Conservation (phyloP, 2,329 filamentous ascomycete species). For the Helotiales sp. region DNA sequence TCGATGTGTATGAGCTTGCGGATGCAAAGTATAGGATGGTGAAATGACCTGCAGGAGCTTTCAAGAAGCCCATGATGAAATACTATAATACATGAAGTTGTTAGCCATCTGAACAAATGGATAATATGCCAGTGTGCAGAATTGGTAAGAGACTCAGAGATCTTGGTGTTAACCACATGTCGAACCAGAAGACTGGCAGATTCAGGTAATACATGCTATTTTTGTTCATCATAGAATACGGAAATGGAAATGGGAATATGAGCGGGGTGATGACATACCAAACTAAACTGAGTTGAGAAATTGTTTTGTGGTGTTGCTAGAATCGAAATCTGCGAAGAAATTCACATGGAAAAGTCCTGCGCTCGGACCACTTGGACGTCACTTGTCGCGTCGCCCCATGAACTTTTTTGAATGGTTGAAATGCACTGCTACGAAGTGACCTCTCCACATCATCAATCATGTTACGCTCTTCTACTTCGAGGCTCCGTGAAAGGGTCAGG, state of each 20-base stretch:
- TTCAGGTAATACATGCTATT: slow-evolving; percentile 46
- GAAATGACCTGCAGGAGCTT: slow-evolving; percentile 57
- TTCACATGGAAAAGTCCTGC: background rate
- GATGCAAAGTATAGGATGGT: slow-evolving; percentile 81
- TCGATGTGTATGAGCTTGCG: slow-evolving; percentile 70
- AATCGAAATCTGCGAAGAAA: background rate
- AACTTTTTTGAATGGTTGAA: slow-evolving; percentile 2
- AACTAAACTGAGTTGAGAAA: background rate
- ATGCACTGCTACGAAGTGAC: background rate
- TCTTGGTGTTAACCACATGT: slow-evolving; percentile 64
- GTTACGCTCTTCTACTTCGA: slow-evolving; percentile 20
- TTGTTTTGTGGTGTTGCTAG: background rate
- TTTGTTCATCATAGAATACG: slow-evolving; percentile 36
- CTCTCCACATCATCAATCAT: slow-evolving; percentile 15
- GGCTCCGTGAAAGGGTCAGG: slow-evolving; percentile 7
- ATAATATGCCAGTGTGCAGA: background rate
- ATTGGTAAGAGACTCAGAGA: slow-evolving; percentile 54
- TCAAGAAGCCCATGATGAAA: background rate
- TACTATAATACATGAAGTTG: background rate
- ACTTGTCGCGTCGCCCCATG: slow-evolving; percentile 10
- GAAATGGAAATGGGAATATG: background rate
- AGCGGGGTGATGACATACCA: slow-evolving; percentile 18
- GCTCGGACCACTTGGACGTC: slow-evolving; percentile 10
- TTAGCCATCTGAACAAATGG: slow-evolving; percentile 9
- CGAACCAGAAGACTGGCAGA: slow-evolving; percentile 49